Evolutionary conservation across 1,139 yeast species (phyloP).

Genomic region (Debaryomyces udenii): DNA sequence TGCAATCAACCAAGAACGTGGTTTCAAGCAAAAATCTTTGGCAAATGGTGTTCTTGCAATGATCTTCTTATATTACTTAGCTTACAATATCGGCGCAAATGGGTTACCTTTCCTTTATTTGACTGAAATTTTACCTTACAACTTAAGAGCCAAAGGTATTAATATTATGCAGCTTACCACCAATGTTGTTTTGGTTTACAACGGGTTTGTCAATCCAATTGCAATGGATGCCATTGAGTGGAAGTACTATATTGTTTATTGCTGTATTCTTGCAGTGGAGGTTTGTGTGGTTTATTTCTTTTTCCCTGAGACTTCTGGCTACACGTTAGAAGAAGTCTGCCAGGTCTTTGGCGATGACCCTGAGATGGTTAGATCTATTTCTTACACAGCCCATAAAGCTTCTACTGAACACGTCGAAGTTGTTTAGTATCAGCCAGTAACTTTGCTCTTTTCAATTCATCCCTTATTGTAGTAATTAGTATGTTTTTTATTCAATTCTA

Average conservation of each 20-base stretch:
- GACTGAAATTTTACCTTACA: slow-evolving; percentile 49
- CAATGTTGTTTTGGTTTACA: slow-evolving; percentile 26
- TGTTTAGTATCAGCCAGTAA: slow-evolving; percentile 7
- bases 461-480: not conserved
- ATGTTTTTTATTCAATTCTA: not conserved
- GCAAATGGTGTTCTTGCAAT: slow-evolving; percentile 51
- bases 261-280: slow-evolving; percentile 43
- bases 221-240: slow-evolving; percentile 62
- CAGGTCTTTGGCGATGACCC: slow-evolving; percentile 47
- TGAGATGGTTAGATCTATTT: slow-evolving; percentile 12
- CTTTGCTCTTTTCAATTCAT: not conserved
- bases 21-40: slow-evolving; percentile 32
- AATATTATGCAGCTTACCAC: slow-evolving; percentile 34
- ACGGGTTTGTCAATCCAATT: slow-evolving; percentile 57
- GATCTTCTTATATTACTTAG: slow-evolving; percentile 44
- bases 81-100: slow-evolving; percentile 43
- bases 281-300: slow-evolving; percentile 41
- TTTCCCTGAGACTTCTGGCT: slow-evolving; percentile 55
- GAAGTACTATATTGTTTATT: slow-evolving; percentile 62
- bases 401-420: slow-evolving; percentile 15
- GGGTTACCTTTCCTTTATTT: slow-evolving; percentile 43
- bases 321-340: slow-evolving; percentile 58
- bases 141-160: slow-evolving; percentile 49
- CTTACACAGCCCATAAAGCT: slow-evolving; percentile 8
- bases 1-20: slow-evolving; percentile 41